phyloP scores from a whole-genome alignment of 495 filamentous ascomycete species.

The Penicillium robsamsonii region DNA sequence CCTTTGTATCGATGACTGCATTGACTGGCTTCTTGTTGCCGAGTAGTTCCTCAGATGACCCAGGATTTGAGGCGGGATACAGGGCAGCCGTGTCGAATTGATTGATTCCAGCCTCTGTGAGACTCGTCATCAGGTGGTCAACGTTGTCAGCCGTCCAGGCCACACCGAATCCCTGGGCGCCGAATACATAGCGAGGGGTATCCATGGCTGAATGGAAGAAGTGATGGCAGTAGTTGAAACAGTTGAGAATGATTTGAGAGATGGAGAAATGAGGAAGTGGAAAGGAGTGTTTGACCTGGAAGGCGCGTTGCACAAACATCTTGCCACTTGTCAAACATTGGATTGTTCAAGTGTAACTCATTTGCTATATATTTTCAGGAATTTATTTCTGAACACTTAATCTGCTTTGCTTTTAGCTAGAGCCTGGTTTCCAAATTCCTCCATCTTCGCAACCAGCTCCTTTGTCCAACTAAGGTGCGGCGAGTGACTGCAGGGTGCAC shows the following conservation, averaged over 20 bases:
- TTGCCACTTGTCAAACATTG: background rate
- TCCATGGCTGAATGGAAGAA: background rate
- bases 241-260: background rate
- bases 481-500: slow-evolving; percentile 25
- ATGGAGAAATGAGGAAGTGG: background rate
- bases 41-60: slow-evolving; percentile 13
- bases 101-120: slow-evolving; percentile 10
- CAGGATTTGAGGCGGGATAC: slow-evolving; percentile 16
- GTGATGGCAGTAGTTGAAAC: background rate
- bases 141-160: slow-evolving; percentile 16
- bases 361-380: background rate
- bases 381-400: background rate
- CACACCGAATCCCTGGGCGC: slow-evolving; percentile 15
- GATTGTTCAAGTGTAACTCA: background rate
- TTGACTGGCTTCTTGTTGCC: slow-evolving; percentile 4
- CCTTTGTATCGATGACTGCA: slow-evolving; percentile 20
- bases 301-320: background rate
- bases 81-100: slow-evolving; percentile 21
- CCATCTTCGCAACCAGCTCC: slow-evolving; percentile 18
- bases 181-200: slow-evolving; percentile 15
- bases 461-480: slow-evolving; percentile 31
- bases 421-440: slow-evolving; percentile 17
- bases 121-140: slow-evolving; percentile 5
- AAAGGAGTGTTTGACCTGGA: background rate
- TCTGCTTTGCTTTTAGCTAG: background rate